Percentiles rank a stretch among this genome's conserved stretches.
phyloP scores from a whole-genome alignment of 2,329 filamentous ascomycete species.

The Fusarium multiceps region DNA sequence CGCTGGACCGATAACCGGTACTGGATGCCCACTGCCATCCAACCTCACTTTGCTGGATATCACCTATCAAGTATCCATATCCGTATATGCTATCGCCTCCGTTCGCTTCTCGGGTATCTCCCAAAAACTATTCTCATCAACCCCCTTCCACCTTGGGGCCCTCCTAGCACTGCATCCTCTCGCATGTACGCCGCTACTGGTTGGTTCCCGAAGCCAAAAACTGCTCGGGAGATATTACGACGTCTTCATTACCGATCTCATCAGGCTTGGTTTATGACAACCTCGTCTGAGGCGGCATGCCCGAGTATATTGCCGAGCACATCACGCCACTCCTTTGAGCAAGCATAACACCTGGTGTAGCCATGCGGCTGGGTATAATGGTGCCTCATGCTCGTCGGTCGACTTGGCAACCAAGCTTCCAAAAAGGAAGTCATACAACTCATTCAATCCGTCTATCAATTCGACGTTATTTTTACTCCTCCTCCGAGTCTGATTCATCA shows the following conservation, averaged over 20 bases:
- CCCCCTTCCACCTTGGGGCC: conserved; percentile 1
- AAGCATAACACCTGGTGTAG: conserved; percentile 40
- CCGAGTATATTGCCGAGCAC: conserved; percentile 16
- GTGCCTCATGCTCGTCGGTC: conserved; percentile 38
- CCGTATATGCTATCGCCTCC: background rate
- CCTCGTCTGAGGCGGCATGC: conserved; percentile 31
- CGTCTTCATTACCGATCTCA: conserved; percentile 36
- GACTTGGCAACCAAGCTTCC: conserved; percentile 37
- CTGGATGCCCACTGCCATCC: conserved; percentile 25
- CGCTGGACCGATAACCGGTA: conserved; percentile 6
- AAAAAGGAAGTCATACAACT: conserved; percentile 38
- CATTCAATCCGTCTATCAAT: conserved; percentile 41
- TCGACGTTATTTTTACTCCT: conserved; percentile 52
- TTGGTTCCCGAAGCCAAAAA: conserved; percentile 13
- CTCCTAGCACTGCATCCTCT: background rate
- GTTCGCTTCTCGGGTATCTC: conserved; percentile 14
- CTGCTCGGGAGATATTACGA: conserved; percentile 24
- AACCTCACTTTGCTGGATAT: conserved; percentile 3
- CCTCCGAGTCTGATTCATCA: conserved; percentile 61
- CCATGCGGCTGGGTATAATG: conserved; percentile 47
- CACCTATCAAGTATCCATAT: conserved; percentile 12
- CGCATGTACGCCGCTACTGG: background rate
- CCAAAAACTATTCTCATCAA: background rate
- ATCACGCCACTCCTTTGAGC: conserved; percentile 28
- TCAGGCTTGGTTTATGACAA: conserved; percentile 20